Conservation (phyloP, 2,329 filamentous ascomycete genomes). For the Scedosporium aurantiacum region DNA sequence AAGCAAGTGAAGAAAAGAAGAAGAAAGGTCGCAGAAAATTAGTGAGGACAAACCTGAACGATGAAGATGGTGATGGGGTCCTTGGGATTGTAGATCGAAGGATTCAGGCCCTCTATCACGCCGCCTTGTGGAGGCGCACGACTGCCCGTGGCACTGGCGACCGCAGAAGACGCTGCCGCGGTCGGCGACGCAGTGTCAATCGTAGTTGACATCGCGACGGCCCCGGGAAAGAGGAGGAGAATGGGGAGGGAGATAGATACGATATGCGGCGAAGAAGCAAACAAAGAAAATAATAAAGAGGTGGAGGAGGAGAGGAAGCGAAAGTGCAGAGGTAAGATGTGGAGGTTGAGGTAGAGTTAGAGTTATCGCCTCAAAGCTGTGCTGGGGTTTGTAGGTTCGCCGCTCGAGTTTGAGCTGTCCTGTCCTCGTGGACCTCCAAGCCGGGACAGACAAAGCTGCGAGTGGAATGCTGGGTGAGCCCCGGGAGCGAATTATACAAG, state of each 20-base stretch:
- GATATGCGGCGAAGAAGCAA: not conserved
- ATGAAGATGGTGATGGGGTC: conserved; percentile 69
- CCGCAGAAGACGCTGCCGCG: not conserved
- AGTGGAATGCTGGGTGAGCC: no score
- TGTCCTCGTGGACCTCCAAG: no score
- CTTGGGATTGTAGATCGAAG: conserved; percentile 54
- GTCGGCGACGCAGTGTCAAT: not conserved
- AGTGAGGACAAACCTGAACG: conserved; percentile 48
- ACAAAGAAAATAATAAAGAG: not conserved
- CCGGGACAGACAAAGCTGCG: no score
- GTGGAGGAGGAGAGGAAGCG: not conserved
- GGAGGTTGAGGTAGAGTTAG: not conserved
- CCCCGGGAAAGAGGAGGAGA: not conserved
- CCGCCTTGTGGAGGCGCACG: conserved; percentile 38
- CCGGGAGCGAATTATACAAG: no score
- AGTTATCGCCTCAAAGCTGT: not conserved
- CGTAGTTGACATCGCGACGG: not conserved
- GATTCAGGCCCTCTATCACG: conserved; percentile 60
- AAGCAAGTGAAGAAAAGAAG: not conserved
- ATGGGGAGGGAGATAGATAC: not conserved
- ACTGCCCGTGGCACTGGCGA: not conserved
- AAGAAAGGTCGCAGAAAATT: no score
- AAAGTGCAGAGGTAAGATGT: not conserved
- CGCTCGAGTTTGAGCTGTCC: no score
- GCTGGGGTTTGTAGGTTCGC: no score